Conservation (phyloP, 192 early-diverging fungal species). For the Coemansia umbellata region DNA sequence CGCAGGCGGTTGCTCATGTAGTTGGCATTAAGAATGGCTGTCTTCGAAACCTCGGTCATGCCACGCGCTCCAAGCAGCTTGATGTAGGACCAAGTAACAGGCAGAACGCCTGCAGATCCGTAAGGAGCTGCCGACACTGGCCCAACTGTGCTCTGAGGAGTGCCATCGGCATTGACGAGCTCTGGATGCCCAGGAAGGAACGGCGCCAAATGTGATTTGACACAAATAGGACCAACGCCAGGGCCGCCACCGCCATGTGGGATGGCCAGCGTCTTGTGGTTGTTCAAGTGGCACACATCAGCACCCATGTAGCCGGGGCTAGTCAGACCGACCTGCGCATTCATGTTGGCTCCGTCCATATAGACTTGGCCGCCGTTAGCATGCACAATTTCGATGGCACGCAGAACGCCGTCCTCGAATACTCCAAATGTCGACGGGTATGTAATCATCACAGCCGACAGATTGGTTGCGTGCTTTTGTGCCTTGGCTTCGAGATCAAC, state of each 20-base stretch:
- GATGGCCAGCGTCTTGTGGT: slow-evolving; percentile 99
- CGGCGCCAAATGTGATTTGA: slow-evolving; percentile 84
- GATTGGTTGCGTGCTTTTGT: slow-evolving; percentile 73
- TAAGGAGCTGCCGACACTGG: slow-evolving; percentile 96
- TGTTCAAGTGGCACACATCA: slow-evolving; percentile 99
- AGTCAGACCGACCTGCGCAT: slow-evolving; percentile 80
- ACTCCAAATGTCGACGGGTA: slow-evolving; percentile 99
- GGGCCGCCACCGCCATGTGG: slow-evolving; percentile 99
- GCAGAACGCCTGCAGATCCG: slow-evolving; percentile 92
- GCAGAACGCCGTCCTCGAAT: slow-evolving; percentile 86
- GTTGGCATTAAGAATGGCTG: slow-evolving; percentile 96
- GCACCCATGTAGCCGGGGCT: slow-evolving; percentile 94
- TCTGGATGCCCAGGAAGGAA: slow-evolving; percentile 93
- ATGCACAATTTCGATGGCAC: slow-evolving; percentile 91
- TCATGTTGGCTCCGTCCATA: slow-evolving; percentile 96
- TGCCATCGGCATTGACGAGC: slow-evolving; percentile 63
- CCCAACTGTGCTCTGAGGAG: slow-evolving; percentile 67
- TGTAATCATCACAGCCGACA: slow-evolving; percentile 98
- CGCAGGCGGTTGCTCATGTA: slow-evolving; percentile 93
- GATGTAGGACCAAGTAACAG: slow-evolving; percentile 99
- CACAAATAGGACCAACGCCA: slow-evolving; percentile 96
- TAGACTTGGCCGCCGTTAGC: slow-evolving; percentile 95
- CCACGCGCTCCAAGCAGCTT: slow-evolving; percentile 97
- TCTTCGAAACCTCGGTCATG: slow-evolving; percentile 78
- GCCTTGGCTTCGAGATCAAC: slow-evolving; percentile 87